Evolutionary conservation across 169 alveolate species (phyloP).

Genomic region (Cryptosporidium baileyi): DNA sequence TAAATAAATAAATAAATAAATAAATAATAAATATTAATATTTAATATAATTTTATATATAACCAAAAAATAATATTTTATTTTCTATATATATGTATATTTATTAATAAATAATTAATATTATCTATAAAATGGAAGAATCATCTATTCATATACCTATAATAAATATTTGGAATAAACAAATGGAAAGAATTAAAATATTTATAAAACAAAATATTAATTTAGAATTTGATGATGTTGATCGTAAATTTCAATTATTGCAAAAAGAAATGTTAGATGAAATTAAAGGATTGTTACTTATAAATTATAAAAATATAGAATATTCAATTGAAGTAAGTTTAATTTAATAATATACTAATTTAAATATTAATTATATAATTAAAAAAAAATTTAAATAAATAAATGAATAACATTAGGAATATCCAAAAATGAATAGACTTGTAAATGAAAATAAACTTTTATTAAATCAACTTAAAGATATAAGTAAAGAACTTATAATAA

Average conservation of each 20-base stretch:
- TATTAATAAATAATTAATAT: too few relatives aligned
- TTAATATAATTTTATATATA: neutral
- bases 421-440: slow-evolving; percentile 39
- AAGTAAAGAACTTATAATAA: slow-evolving; percentile 17
- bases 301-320: slow-evolving; percentile 15
- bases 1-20: too few relatives aligned
- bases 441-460: slow-evolving; percentile 5
- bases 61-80: neutral
- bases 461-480: slow-evolving; percentile 37
- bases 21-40: too few relatives aligned
- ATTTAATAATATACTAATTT: neutral
- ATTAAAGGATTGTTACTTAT: slow-evolving; percentile 34
- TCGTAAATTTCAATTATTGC: neutral
- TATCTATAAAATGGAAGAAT: slow-evolving; percentile 24
- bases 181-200: slow-evolving; percentile 36
- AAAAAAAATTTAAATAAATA: neutral
- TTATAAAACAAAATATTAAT: neutral
- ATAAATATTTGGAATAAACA: slow-evolving; percentile 62
- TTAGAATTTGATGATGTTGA: slow-evolving; percentile 3
- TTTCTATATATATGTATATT: neutral
- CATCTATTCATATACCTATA: slow-evolving; percentile 33
- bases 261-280: slow-evolving; percentile 40
- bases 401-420: slow-evolving; percentile 3
- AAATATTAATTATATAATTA: neutral
- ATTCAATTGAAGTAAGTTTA: neutral